Base-by-base conservation (phyloP, 208 protist genomes). In the Leishmania mexicana region DNA sequence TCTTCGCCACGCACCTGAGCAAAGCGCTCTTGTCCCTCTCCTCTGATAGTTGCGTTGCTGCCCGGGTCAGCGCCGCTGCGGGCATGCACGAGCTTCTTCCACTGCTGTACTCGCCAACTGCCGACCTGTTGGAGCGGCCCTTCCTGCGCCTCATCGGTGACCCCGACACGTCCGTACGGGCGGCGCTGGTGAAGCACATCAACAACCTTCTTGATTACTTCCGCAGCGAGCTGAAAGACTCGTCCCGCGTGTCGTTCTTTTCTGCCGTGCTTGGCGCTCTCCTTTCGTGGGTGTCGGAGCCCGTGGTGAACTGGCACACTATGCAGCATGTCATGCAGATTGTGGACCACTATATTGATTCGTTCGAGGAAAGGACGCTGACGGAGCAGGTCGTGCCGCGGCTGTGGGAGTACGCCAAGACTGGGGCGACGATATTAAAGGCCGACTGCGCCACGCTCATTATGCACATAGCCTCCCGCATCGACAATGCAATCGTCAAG, bases 51-150 rank as follows among this genome's bases (percentile, higher is more conserved):
- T 83, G 78, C 62, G 83, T 92, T 4, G 81, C 74, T 15, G 94
- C 95, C 42, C 90, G 93, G 28, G 83, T 88, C 42, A 91, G 88
- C 81, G 83, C 97, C 31, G 94, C 96, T 60, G 88, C 91, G 40
- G 96, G 96, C 21, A 70, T 98, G 49, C 96, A 98, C 81, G 93
- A 97, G 83, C 85, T 98, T 76, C 89, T 97, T 10, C 78, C 84
- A 31, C 83, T 98, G 38, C 80, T 98, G 24, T 75, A 91, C 88
- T 21, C 87, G 24, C 85, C 77, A n/a, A 92, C 93, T 1, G 93
- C 91, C 8, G 54, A 81, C 42, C 64, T 91, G 67, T 75, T 98
- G 53, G 90, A 95, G 80, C 79, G 85, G 68, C 88, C 92, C 1
- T 97, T 98, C 78, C 88, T 96, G 45, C 77, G 76, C 31, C 83